Evolutionary conservation across 306 rosid genomes (phyloP).

Genomic region (Sicyos edulis): DNA sequence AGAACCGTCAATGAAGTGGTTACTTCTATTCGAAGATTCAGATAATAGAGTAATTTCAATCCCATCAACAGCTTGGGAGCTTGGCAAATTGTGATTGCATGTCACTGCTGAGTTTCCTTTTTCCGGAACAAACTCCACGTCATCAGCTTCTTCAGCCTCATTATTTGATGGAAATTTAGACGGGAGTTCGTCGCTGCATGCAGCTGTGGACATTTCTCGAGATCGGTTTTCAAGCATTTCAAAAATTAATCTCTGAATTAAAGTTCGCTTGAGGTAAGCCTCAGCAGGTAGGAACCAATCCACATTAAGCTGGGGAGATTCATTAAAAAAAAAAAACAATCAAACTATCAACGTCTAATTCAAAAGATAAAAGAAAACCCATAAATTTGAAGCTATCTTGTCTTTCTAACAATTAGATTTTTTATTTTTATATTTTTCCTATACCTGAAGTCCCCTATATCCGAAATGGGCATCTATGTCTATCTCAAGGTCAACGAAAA

Average conservation of each 20-base stretch:
- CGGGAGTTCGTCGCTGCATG: conserved; percentile 38
- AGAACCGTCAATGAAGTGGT: conserved; percentile 47
- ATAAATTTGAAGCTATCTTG: no score
- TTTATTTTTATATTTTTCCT: no score
- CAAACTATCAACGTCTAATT: conserved; percentile 11
- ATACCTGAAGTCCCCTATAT: no score
- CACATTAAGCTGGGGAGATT: conserved; percentile 57
- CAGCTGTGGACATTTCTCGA: conserved; percentile 44
- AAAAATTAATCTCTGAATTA: conserved; percentile 71
- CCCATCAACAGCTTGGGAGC: conserved; percentile 44
- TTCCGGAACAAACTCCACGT: conserved; percentile 32
- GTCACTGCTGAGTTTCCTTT: conserved; percentile 33
- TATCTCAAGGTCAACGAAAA: no score
- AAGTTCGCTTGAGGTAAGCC: conserved; percentile 84
- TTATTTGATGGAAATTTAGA: conserved; percentile 32
- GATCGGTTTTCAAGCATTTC: conserved; percentile 51
- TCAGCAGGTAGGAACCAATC: conserved; percentile 87
- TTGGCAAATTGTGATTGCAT: conserved; percentile 37
- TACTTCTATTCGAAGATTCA: conserved; percentile 44
- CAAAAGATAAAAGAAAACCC: background rate
- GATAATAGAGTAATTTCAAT: conserved; percentile 75
- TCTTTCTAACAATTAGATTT: no score
- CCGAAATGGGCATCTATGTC: no score
- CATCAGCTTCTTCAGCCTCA: conserved; percentile 28
- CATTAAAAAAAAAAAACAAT: conserved; percentile 13